These are phyloP conservation scores for Chaetomium strumarium DNA, from an alignment of 2,329 filamentous ascomycete species.

Conservation along the genomic window DNA sequence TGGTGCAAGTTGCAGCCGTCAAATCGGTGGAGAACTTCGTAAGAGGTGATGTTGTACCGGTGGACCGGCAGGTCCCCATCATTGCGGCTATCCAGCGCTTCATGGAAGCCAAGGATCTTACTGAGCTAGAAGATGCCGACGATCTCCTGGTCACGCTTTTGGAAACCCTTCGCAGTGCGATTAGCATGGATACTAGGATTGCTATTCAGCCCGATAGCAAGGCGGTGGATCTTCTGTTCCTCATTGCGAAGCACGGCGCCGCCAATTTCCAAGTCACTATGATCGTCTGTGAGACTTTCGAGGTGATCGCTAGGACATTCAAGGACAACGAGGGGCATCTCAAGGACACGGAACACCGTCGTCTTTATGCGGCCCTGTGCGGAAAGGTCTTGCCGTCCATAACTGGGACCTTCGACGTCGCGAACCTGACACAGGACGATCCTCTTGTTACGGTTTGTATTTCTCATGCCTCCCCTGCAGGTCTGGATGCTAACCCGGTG, in stretches of 20 bases:
- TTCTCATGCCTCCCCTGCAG: neutral
- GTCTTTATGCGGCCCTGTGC: slow-evolving; percentile 73
- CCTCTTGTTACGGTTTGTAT: slow-evolving; percentile 65
- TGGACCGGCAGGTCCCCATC: slow-evolving; percentile 55
- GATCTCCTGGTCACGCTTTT: slow-evolving; percentile 87
- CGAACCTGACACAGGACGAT: slow-evolving; percentile 76
- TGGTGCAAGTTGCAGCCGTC: slow-evolving; percentile 88
- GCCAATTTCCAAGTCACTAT: slow-evolving; percentile 87
- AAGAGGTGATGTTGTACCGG: slow-evolving; percentile 40
- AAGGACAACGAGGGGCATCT: slow-evolving; percentile 12
- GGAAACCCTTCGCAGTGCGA: slow-evolving; percentile 77
- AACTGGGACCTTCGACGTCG: slow-evolving; percentile 83
- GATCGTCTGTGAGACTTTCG: slow-evolving; percentile 84
- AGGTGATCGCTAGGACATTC: slow-evolving; percentile 71
- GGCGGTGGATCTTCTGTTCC: slow-evolving; percentile 79
- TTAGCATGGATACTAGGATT: slow-evolving; percentile 70
- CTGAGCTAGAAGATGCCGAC: slow-evolving; percentile 80
- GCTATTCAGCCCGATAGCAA: slow-evolving; percentile 65
- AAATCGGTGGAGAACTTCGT: slow-evolving; percentile 71
- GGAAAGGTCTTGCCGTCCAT: slow-evolving; percentile 81
- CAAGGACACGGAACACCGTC: slow-evolving; percentile 43
- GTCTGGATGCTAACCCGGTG: slow-evolving; percentile 8
- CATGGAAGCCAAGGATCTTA: slow-evolving; percentile 71
- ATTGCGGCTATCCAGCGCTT: slow-evolving; percentile 64
- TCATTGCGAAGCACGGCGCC: slow-evolving; percentile 80